Evolutionary conservation across 805 yeast species (phyloP).

Genomic region (Kodamaea kaohsiungensis): DNA sequence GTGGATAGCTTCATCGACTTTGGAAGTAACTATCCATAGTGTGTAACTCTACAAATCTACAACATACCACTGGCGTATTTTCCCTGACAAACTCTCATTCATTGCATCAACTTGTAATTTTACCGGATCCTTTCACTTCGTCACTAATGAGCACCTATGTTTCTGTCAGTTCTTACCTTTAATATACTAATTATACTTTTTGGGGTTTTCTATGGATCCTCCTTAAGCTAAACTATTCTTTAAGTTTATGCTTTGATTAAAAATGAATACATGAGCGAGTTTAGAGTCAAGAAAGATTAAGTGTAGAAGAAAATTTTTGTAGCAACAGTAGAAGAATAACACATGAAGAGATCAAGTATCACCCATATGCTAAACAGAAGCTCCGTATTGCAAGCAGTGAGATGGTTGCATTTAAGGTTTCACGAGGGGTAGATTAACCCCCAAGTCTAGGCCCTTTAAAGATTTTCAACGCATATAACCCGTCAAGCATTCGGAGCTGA

Average conservation of each 20-base stretch:
- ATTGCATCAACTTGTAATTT: constrained; percentile 1
- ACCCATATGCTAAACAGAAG: background rate
- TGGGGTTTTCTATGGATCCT: background rate
- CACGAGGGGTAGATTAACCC: background rate
- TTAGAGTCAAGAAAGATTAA: background rate
- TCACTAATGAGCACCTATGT: background rate
- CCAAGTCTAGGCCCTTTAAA: background rate
- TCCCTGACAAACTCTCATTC: background rate
- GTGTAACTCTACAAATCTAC: background rate
- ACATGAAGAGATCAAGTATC: background rate
- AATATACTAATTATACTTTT: background rate
- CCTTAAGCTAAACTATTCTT: background rate
- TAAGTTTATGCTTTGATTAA: background rate
- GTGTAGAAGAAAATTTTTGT: background rate
- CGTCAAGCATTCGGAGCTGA: background rate
- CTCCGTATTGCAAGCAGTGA: background rate
- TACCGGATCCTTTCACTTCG: constrained; percentile 4
- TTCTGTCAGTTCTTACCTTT: background rate
- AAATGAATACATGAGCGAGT: background rate
- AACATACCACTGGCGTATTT: background rate
- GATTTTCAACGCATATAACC: background rate
- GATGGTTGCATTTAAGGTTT: background rate
- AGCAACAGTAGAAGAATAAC: background rate
- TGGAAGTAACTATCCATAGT: constrained; percentile 10
- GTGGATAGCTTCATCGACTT: constrained; percentile 25